Base-by-base conservation (phyloP, 805 yeast species). In the Lachancea dasiensis region DNA sequence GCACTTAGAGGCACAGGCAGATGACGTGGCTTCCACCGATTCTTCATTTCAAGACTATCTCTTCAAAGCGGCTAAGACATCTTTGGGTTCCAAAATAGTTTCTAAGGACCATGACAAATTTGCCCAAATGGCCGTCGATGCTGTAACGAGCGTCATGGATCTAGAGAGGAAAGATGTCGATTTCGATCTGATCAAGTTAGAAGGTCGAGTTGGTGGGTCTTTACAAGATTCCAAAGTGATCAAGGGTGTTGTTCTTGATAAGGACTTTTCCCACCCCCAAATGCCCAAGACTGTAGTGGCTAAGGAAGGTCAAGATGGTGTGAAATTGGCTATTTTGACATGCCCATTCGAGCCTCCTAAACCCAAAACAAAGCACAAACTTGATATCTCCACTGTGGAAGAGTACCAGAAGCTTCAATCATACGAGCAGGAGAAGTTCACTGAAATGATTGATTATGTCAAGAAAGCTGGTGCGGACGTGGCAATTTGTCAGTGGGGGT, bases 331-430 rank as follows among this genome's bases (percentile, higher is more conserved):
- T 34, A 90, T 92, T 49, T 72, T 92, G 58, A 92, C 99, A 2
- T 90, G 97, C 69, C 97, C 99, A 52, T 92, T 92, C 59, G 99
- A 92, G 70, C 99, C 99, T 27, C 99, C 99, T 54, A 92, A 92
- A 68, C 99, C 99, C 50, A 92, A 92, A 69, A 92, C 99, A 17
- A 92, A 92, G 67, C 98, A 90, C 68, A 90, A 90, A 72, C 72
- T 90, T 53, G 95, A 90, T 60, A 90, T 90, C 47, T 76, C 90
- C 11, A 67, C 83, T n/a, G 96, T 87, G 15, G 97, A 89, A 54
- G 98, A 92, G 65, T 92, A 89, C 67, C 76, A 82, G 61, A 81
- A 77, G 46, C 73, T 92, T 58, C 98, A 94, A 68, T 76, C 75
- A 36, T 92, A 92, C 63, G 99, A 92, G 69, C 90, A 82, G 51